Evolutionary conservation across 106 monocot species (phyloP).

Genomic region (Platanthera zijinensis): DNA sequence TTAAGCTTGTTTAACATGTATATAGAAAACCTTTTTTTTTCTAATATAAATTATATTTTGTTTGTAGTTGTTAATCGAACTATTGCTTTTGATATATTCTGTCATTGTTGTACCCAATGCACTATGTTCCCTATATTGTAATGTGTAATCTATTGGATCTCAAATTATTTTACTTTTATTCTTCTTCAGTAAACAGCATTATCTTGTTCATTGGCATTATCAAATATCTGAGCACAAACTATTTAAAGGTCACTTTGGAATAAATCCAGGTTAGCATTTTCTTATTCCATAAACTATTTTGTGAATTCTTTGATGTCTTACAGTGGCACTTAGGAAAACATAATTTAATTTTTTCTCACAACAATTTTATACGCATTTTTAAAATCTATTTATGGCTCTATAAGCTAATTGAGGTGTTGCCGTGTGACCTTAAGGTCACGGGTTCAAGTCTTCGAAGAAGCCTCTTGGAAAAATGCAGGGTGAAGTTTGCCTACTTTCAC

Average conservation of each 20-base stretch:
- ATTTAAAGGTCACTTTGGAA: constrained; percentile 18
- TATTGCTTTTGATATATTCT: neutral
- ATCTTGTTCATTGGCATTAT: constrained; percentile 18
- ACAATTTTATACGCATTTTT: too few species aligned
- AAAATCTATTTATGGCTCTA: too few species aligned
- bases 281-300: neutral
- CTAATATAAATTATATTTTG: neutral
- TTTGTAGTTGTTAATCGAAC: neutral
- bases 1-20: neutral
- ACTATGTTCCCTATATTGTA: neutral
- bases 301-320: neutral
- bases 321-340: neutral
- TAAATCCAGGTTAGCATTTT: constrained; percentile 19
- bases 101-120: neutral
- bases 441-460: too few species aligned
- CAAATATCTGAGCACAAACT: constrained; percentile 8
- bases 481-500: too few species aligned
- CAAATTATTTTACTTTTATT: constrained; percentile 6
- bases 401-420: too few species aligned
- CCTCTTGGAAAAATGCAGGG: too few species aligned
- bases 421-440: too few species aligned
- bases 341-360: too few species aligned
- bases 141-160: neutral
- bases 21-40: neutral
- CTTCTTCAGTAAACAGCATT: constrained; percentile 23